These are phyloP conservation scores for Camellia japonica DNA, from an alignment of 148 eudicot genomes.

Conservation along the genomic window DNA sequence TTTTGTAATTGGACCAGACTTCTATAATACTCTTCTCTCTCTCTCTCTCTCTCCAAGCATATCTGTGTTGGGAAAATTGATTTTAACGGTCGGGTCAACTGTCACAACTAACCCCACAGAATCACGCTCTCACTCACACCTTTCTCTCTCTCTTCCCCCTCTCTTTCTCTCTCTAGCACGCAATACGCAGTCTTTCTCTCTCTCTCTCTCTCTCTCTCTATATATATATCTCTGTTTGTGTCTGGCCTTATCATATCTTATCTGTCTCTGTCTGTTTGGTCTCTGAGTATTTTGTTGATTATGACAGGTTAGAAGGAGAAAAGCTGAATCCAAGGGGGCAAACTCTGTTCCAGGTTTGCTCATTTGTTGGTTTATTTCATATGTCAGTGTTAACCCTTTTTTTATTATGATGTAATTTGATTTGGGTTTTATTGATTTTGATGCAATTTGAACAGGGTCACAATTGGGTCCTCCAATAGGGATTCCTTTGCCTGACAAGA, in stretches of 20 bases:
- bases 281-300: conserved; percentile 23
- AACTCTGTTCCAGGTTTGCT: conserved; percentile 46
- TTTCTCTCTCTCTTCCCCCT: conserved; percentile 26
- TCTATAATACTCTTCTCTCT: conserved; percentile 16
- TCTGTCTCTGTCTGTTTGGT: conserved; percentile 17
- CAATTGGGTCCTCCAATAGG: conserved; percentile 28
- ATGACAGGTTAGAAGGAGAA: conserved; percentile 47
- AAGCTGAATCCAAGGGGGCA: conserved; percentile 28
- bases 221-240: conserved; percentile 4
- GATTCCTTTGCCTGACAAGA: conserved; percentile 69
- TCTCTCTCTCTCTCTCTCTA: conserved; percentile 8
- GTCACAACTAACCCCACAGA: conserved; percentile 51
- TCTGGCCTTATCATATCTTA: neutral
- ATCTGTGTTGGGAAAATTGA: conserved; percentile 13
- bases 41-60: conserved; percentile 1
- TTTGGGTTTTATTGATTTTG: conserved; percentile 17
- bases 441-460: conserved; percentile 35
- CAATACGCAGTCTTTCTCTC: conserved; percentile 8
- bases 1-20: conserved; percentile 39
- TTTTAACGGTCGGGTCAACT: conserved; percentile 53
- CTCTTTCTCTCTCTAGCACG: conserved; percentile 22
- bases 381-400: neutral
- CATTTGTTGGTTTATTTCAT: neutral
- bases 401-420: neutral
- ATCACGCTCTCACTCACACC: conserved; percentile 28